Percentiles rank a stretch among this genome's conserved stretches.
Evolutionary conservation across 2,329 filamentous ascomycete species (phyloP).

Genomic region (Trichoderma citrinoviride): DNA sequence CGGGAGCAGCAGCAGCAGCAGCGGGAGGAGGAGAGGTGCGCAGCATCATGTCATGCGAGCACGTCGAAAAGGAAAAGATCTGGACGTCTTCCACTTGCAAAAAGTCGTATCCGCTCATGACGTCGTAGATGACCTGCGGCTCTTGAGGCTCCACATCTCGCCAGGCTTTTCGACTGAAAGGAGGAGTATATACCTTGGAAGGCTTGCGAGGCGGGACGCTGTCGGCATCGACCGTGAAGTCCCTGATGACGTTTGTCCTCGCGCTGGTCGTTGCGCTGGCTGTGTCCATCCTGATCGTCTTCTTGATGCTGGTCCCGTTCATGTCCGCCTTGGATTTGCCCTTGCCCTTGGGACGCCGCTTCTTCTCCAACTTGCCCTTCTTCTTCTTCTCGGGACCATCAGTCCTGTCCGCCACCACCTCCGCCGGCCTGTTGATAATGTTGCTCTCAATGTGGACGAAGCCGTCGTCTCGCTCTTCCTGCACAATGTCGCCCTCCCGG

Average conservation of each 20-base stretch:
- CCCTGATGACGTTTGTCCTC: constrained; percentile 6
- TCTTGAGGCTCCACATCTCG: constrained; percentile 20
- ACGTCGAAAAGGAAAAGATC: constrained; percentile 17
- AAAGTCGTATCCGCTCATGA: constrained; percentile 15
- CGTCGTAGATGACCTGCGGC: constrained; percentile 20
- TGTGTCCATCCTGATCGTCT: not conserved
- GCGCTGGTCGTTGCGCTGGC: not conserved
- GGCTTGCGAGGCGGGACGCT: constrained; percentile 14
- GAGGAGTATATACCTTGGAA: constrained; percentile 12
- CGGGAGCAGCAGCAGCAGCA: too few relatives aligned
- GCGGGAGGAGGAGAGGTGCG: not conserved
- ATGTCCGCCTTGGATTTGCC: not conserved
- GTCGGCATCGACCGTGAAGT: constrained; percentile 6
- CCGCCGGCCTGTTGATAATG: not conserved
- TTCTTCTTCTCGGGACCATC: constrained; percentile 11
- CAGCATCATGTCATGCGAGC: constrained; percentile 15
- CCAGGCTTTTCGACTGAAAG: constrained; percentile 17
- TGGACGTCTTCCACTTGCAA: constrained; percentile 22
- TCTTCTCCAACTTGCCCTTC: constrained; percentile 2
- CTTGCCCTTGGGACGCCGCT: constrained; percentile 8
- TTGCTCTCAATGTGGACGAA: constrained; percentile 19
- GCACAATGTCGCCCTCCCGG: constrained; percentile 18
- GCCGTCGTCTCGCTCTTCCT: constrained; percentile 18
- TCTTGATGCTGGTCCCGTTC: not conserved
- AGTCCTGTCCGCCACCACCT: not conserved